These are phyloP conservation scores for Capillidium rhysosporum DNA, from an alignment of 371 early-diverging fungal species.

Conservation along the genomic window DNA sequence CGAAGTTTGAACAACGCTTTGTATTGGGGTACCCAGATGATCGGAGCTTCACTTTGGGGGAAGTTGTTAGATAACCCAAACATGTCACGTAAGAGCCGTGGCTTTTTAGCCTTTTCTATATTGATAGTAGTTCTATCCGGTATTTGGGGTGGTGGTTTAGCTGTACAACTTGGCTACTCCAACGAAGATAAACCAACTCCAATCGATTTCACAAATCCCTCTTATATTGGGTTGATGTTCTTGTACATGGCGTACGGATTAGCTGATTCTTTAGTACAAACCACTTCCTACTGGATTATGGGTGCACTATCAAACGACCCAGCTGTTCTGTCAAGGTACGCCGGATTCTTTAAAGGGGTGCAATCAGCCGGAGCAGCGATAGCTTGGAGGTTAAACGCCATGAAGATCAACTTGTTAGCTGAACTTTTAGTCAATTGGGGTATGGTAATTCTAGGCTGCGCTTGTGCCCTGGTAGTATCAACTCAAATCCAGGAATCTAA, in stretches of 20 bases:
- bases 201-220: slow-evolving; percentile 16
- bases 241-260: slow-evolving; percentile 42
- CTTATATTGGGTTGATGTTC: slow-evolving; percentile 29
- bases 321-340: slow-evolving; percentile 38
- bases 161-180: slow-evolving; percentile 27
- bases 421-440: slow-evolving; percentile 21
- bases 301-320: slow-evolving; percentile 53
- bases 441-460: no score
- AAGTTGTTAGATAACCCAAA: slow-evolving; percentile 24
- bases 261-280: slow-evolving; percentile 42
- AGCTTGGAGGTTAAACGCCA: slow-evolving; percentile 16
- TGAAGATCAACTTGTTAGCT: slow-evolving; percentile 9
- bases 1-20: slow-evolving; percentile 39
- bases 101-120: slow-evolving; percentile 21
- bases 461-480: no score
- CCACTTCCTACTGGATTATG: slow-evolving; percentile 39
- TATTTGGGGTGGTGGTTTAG: slow-evolving; percentile 37
- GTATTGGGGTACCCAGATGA: slow-evolving; percentile 50
- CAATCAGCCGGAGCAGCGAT: slow-evolving; percentile 21
- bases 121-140: slow-evolving; percentile 22
- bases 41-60: slow-evolving; percentile 29
- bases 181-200: not conserved
- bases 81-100: slow-evolving; percentile 27
- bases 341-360: slow-evolving; percentile 27
- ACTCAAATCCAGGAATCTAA: no score